Base-by-base conservation (phyloP, 78 protist species). In the Polysphondylium violaceum region DNA sequence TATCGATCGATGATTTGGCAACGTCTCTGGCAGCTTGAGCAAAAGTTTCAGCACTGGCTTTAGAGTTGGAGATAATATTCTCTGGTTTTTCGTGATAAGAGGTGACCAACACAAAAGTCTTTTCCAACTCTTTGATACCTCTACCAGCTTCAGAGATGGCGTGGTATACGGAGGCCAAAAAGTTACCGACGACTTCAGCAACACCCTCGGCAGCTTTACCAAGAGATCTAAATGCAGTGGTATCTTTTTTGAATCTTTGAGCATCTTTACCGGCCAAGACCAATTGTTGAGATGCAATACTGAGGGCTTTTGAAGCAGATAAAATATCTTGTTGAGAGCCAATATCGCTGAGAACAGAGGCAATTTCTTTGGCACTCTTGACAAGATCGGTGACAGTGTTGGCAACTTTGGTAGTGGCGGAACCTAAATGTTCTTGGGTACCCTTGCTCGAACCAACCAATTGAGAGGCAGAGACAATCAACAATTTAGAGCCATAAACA, bases 231-330 rank as follows among this genome's bases (percentile, higher is more conserved):
- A 78, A 69, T 14, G 94, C 94, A 40, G 94, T 78, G 0, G 78
- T 58, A 53, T 74, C 92, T n/a, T 92, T 73, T 73, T 92, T 86
- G 87, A 85, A 87, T 40, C 96, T 38, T 60, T 93, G 96, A 5
- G 92, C 96, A 60, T 93, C 96, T 68, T 87, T 93, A 3, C 86
- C 77, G 0, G 93, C 87, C 14, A 86, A 33, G 0, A 87, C 89
- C 76, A 93, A 53, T 43, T 76, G 92, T 69, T 86, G 93, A n/a
- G 69, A 75, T 17, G 90, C 23, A 41, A 93, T 86, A 0, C 73
- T 23, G 3, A 93, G 47, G 6, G 95, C 86, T 44, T 92, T 92
- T 4, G 77, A 33, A 16, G 95, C 78, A 6, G 87, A 61, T 6
- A 92, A 43, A 14, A 92, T 72, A 51, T 81, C 79, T 78, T 83